Evolutionary conservation across 805 yeast species (phyloP).

Genomic region (Wickerhamiella cacticola): DNA sequence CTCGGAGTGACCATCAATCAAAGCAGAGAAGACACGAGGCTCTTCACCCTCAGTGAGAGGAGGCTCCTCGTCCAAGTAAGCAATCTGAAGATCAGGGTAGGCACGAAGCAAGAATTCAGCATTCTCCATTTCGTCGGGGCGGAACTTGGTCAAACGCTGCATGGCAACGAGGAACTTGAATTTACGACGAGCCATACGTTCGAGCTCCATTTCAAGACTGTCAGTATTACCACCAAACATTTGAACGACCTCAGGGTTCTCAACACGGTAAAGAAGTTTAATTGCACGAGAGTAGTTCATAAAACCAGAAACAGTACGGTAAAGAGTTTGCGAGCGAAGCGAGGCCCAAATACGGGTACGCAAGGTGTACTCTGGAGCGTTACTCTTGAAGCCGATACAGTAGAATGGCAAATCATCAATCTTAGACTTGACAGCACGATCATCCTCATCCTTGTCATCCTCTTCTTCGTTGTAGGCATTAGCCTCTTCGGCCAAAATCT

Average conservation of each 20-base stretch:
- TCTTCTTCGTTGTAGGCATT: slow-evolving; percentile 53
- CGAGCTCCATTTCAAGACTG: slow-evolving; percentile 87
- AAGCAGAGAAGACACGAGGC: slow-evolving; percentile 50
- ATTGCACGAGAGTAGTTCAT: slow-evolving; percentile 97
- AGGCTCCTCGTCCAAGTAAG: slow-evolving; percentile 89
- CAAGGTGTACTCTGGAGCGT: slow-evolving; percentile 91
- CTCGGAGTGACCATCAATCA: slow-evolving; percentile 49
- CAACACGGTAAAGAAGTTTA: slow-evolving; percentile 84
- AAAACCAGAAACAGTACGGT: slow-evolving; percentile 95
- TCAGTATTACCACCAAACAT: slow-evolving; percentile 98
- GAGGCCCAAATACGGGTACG: slow-evolving; percentile 99
- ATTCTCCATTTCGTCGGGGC: slow-evolving; percentile 52
- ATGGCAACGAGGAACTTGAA: slow-evolving; percentile 72
- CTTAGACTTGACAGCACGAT: slow-evolving; percentile 68
- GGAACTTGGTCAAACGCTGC: slow-evolving; percentile 68
- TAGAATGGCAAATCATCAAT: slow-evolving; percentile 87
- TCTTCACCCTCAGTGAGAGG: slow-evolving; percentile 34
- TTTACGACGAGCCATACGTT: slow-evolving; percentile 67
- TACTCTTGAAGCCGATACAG: slow-evolving; percentile 94
- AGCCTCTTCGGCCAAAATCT: slow-evolving; percentile 87
- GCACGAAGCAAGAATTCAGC: slow-evolving; percentile 55
- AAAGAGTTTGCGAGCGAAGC: slow-evolving; percentile 87
- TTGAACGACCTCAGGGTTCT: slow-evolving; percentile 89
- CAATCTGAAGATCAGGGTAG: slow-evolving; percentile 64
- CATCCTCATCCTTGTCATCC: slow-evolving; percentile 39